Base-by-base conservation (phyloP, 2,329 filamentous ascomycete genomes). In the Scedosporium dehoogii region DNA sequence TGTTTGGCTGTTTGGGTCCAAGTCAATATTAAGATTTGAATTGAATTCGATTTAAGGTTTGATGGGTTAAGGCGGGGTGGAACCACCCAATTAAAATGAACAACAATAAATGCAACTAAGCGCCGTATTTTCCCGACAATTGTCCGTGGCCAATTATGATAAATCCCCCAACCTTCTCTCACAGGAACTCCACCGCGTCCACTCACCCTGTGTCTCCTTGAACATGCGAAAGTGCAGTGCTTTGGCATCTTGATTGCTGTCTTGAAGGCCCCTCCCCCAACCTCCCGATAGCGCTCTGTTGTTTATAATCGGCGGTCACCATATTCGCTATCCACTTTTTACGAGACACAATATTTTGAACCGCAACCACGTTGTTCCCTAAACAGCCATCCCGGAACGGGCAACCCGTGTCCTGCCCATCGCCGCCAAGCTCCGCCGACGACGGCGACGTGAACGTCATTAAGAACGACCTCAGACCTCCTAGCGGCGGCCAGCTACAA, bases 351-450 rank as follows among this genome's bases (percentile, higher is more conserved):
- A 14, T 56, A 18, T 14, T 41, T 25, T 41, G 56, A 41, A 46
- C 51, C 58, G 69, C 72, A 74, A 72, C 73, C 79, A 82, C 75
- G 75, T 77, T 80, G 80, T 81, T 78, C 71, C 72, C 74, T 68
- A 72, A 70, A 69, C 76, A 73, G 71, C 74, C 78, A 67, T 68
- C 73, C 69, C 75, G 72, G 71, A 72, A 75, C 73, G 76, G 76
- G 74, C 73, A 73, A 72, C 73, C 75, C 70, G 73, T 53, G 41
- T 38, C 55, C 21, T 29, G 3, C 21, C 25, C 16, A n/a, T 44
- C 46, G 41, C 27, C n/a, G 14, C 46, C 57, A 7, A 16, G 6
- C 21, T 18, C 44, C 42, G 64, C 66, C 66, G 64, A 68, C 66
- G 64, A 68, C 62, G 65, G 69, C 61, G 62, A 68, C 57, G 60